These are phyloP conservation scores for Prunus armeniaca DNA, from an alignment of 306 rosid species.

Conservation along the genomic window DNA sequence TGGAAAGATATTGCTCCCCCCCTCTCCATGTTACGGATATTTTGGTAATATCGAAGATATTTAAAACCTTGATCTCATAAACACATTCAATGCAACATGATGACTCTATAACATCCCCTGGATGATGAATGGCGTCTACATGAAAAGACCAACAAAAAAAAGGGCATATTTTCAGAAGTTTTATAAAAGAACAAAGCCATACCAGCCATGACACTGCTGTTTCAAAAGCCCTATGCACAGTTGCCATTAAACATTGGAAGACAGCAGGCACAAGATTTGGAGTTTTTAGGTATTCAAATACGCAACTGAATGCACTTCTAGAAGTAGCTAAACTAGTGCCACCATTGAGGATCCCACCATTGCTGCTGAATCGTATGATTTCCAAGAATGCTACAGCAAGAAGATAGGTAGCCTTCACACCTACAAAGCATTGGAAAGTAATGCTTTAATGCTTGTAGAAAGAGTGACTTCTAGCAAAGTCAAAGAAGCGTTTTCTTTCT, in stretches of 20 bases:
- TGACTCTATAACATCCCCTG: not conserved
- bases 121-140: not conserved
- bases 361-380: constrained; percentile 94
- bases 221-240: constrained; percentile 89
- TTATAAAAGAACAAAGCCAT: constrained; percentile 31
- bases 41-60: no score
- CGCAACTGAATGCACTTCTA: constrained; percentile 95
- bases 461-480: not conserved
- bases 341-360: constrained; percentile 95
- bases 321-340: constrained; percentile 50
- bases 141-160: not conserved
- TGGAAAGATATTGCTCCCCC: no score
- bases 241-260: constrained; percentile 86
- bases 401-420: constrained; percentile 99
- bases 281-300: constrained; percentile 92
- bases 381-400: constrained; percentile 97
- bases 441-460: not conserved
- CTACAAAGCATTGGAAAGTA: constrained; percentile 40
- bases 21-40: no score
- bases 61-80: not conserved
- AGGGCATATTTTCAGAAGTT: constrained; percentile 18
- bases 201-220: constrained; percentile 92
- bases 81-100: not conserved
- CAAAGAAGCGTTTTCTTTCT: not conserved
- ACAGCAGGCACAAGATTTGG: constrained; percentile 96